These are phyloP conservation scores for Porcisia deanei DNA, from an alignment of 208 protist genomes.

Conservation along the genomic window DNA sequence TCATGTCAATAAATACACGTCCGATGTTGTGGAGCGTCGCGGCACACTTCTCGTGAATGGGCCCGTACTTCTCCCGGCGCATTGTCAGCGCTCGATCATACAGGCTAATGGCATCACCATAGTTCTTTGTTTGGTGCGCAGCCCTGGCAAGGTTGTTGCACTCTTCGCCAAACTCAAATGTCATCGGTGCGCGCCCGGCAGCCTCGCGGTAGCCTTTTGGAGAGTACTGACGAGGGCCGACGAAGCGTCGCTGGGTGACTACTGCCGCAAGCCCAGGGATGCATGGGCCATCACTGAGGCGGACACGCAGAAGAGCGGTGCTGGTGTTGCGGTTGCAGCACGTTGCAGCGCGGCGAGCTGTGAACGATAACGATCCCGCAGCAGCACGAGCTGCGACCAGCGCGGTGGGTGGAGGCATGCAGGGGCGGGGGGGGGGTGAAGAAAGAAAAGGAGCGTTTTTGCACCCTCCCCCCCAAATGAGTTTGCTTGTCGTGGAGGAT, in stretches of 20 bases:
- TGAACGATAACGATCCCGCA: slow-evolving; percentile 15
- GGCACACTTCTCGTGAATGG: slow-evolving; percentile 83
- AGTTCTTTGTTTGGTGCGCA: slow-evolving; percentile 88
- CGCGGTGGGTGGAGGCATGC: neutral
- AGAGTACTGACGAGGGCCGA: slow-evolving; percentile 83
- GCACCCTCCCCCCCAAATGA: neutral
- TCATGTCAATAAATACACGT: slow-evolving; percentile 90
- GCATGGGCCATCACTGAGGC: neutral
- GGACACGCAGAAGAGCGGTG: slow-evolving; percentile 6
- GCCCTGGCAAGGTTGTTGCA: slow-evolving; percentile 82
- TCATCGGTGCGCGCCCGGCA: slow-evolving; percentile 81
- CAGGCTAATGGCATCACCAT: slow-evolving; percentile 86
- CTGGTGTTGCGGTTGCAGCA: neutral
- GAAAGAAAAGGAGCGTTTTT: neutral
- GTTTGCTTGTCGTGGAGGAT: neutral
- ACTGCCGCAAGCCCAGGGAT: neutral
- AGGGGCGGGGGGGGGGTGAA: neutral
- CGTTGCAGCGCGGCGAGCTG: neutral
- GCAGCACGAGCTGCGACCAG: neutral
- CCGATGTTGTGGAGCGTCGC: slow-evolving; percentile 88
- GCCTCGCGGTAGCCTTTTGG: slow-evolving; percentile 86
- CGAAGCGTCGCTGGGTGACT: slow-evolving; percentile 38
- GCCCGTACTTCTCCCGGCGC: slow-evolving; percentile 84
- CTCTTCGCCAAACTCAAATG: slow-evolving; percentile 85
- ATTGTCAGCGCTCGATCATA: slow-evolving; percentile 83